phyloP scores from a whole-genome alignment of 257 asterid genomes.

The Solanum etuberosum region DNA sequence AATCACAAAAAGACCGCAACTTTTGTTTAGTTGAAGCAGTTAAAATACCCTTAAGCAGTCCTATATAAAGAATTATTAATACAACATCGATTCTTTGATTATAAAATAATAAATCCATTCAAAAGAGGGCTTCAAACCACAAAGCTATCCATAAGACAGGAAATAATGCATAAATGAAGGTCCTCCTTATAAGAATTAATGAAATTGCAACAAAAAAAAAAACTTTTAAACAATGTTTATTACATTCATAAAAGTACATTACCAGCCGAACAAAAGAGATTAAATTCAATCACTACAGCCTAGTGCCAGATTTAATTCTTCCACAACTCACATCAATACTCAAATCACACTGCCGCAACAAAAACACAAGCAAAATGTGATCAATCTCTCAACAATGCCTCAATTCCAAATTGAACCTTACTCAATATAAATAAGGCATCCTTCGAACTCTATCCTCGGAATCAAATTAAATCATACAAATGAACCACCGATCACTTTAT shows the following conservation, averaged over 20 bases:
- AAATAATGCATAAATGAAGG: not conserved
- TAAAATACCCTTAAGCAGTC: not conserved
- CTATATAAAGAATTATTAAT: not conserved
- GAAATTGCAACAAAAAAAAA: not conserved
- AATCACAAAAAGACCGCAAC: not conserved
- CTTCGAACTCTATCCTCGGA: not conserved
- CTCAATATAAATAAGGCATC: not conserved
- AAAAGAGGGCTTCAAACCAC: not conserved
- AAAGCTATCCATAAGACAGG: not conserved
- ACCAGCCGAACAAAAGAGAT: not conserved
- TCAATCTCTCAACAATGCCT: not conserved
- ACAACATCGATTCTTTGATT: not conserved
- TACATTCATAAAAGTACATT: not conserved
- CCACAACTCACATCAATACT: not conserved
- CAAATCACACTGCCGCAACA: not conserved
- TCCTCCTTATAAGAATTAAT: not conserved
- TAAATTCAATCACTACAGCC: not conserved
- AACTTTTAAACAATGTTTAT: not conserved
- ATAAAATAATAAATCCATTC: not conserved
- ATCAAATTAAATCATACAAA: not conserved
- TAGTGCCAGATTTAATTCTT: not conserved
- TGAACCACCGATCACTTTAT: not conserved
- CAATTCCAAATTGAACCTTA: not conserved
- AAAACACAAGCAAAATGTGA: not conserved
- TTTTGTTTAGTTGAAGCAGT: not conserved